Evolutionary conservation across 352 stramenopile genomes (phyloP).

Genomic region (Globisporangium ultimum): DNA sequence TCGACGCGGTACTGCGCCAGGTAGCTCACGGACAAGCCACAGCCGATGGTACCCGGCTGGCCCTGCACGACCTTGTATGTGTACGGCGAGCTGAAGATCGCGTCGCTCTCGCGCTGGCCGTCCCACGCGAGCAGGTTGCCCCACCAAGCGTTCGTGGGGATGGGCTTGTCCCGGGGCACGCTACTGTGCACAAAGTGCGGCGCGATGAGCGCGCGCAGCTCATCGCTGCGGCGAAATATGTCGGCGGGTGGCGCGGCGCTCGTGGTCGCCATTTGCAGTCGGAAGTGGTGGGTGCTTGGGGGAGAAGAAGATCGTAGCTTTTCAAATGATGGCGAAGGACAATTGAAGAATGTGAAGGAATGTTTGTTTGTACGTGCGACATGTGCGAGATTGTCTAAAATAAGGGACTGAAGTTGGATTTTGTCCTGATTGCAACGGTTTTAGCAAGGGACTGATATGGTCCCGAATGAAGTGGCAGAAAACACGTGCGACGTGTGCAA

Average conservation of each 20-base stretch:
- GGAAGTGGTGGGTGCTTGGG: background rate
- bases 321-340: background rate
- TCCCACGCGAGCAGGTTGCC: slow-evolving; percentile 76
- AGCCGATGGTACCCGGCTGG: slow-evolving; percentile 28
- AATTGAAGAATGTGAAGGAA: background rate
- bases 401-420: too few species aligned
- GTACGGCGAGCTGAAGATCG: slow-evolving; percentile 71
- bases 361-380: background rate
- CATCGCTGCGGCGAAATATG: slow-evolving; percentile 47
- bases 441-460: too few species aligned
- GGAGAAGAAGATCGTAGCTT: background rate
- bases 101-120: slow-evolving; percentile 51
- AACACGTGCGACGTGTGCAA: too few species aligned
- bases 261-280: slow-evolving; percentile 11
- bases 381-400: background rate
- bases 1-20: slow-evolving; percentile 70
- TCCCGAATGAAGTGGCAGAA: too few species aligned
- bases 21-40: slow-evolving; percentile 63
- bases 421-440: too few species aligned
- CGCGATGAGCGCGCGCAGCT: slow-evolving; percentile 43
- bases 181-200: slow-evolving; percentile 37
- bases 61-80: slow-evolving; percentile 49
- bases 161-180: slow-evolving; percentile 20
- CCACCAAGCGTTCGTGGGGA: slow-evolving; percentile 86
- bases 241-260: slow-evolving; percentile 24